Percentiles rank a stretch among this genome's conserved stretches.
phyloP scores from a whole-genome alignment of 192 early-diverging fungal genomes.

The Rhizophagus clarus region DNA sequence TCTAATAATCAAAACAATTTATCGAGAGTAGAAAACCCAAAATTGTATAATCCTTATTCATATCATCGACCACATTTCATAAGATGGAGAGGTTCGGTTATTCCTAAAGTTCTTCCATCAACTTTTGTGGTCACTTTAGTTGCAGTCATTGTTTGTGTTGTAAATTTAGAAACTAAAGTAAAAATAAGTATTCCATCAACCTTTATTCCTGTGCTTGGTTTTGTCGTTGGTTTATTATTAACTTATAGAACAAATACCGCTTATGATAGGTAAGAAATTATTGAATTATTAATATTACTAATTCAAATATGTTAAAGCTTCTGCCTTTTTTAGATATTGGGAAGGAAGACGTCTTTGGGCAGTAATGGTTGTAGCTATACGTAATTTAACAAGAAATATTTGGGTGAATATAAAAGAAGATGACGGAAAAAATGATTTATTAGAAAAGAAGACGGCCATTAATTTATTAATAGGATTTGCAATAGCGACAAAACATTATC shows the following conservation, averaged over 20 bases:
- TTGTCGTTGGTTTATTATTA: conserved; percentile 30
- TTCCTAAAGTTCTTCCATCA: background rate
- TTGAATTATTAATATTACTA: background rate
- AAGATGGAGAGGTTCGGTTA: conserved; percentile 11
- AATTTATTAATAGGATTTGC: conserved; percentile 81
- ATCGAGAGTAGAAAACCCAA: background rate
- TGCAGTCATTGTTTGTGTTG: background rate
- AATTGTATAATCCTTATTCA: background rate
- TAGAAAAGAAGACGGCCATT: conserved; percentile 70
- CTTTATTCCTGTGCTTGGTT: conserved; percentile 25
- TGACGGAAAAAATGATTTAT: conserved; percentile 52
- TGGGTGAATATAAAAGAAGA: conserved; percentile 68
- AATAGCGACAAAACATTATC: conserved; percentile 80
- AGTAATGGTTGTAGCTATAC: conserved; percentile 65
- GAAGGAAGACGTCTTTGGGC: conserved; percentile 89
- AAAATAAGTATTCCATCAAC: conserved; percentile 9
- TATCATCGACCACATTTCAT: background rate
- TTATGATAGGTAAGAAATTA: conserved; percentile 29
- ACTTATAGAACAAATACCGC: conserved; percentile 31
- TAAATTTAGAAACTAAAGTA: background rate
- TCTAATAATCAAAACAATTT: background rate
- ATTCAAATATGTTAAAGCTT: background rate
- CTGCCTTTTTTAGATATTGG: conserved; percentile 65
- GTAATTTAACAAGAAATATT: conserved; percentile 75
- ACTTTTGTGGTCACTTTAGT: background rate